Percentiles rank a stretch among this genome's conserved stretches.
phyloP scores from a whole-genome alignment of 1,284 basidiomycete genomes.

The Trametes versicolor region DNA sequence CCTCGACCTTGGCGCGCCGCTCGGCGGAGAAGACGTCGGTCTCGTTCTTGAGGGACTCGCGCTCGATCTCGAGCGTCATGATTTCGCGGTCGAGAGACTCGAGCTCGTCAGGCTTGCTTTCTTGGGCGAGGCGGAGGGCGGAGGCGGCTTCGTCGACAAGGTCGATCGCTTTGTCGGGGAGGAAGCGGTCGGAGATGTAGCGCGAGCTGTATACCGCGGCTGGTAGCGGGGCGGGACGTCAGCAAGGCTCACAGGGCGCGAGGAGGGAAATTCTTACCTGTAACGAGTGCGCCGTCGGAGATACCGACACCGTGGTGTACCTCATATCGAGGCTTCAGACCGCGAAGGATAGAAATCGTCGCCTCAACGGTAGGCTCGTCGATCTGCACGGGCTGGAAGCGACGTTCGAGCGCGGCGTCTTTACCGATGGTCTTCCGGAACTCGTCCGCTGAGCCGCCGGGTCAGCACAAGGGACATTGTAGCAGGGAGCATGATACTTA shows the following conservation, averaged over 20 bases:
- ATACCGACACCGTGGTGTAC: conserved; percentile 94
- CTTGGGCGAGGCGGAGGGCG: conserved; percentile 89
- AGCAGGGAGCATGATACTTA: conserved; percentile 48
- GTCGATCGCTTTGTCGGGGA: conserved; percentile 93
- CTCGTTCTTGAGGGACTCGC: conserved; percentile 91
- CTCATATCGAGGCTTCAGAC: conserved; percentile 87
- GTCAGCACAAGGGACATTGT: neutral
- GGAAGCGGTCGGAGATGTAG: conserved; percentile 87
- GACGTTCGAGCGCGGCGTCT: conserved; percentile 89
- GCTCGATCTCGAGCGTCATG: conserved; percentile 90
- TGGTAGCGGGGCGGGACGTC: conserved; percentile 33
- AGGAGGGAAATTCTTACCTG: conserved; percentile 53
- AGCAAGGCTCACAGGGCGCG: neutral
- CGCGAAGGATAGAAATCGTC: conserved; percentile 90
- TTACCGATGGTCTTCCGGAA: conserved; percentile 93
- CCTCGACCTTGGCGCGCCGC: conserved; percentile 74
- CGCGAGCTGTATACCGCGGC: conserved; percentile 86
- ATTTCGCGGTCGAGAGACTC: conserved; percentile 87
- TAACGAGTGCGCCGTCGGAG: conserved; percentile 87
- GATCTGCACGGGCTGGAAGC: conserved; percentile 90
- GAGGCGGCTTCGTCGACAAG: conserved; percentile 93
- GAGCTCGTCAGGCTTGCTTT: conserved; percentile 89
- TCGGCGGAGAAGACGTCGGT: conserved; percentile 84
- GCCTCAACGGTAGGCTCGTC: conserved; percentile 89
- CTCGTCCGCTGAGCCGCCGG: conserved; percentile 71